Conservation (phyloP, 2,329 filamentous ascomycete species). For the Hortaea werneckii region DNA sequence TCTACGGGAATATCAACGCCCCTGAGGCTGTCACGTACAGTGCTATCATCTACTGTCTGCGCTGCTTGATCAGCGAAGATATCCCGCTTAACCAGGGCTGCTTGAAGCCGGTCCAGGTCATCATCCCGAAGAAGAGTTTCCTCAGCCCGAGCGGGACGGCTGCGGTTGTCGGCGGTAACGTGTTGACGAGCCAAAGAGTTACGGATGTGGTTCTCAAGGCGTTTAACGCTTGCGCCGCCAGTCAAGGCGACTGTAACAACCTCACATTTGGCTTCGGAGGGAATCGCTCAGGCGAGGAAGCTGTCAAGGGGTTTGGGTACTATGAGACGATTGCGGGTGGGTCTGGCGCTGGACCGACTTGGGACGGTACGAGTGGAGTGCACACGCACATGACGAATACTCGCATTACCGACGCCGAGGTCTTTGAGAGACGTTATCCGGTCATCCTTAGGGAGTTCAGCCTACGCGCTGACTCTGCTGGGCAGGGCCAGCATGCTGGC, state of each 20-base stretch:
- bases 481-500: constrained; percentile 55
- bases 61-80: constrained; percentile 67
- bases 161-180: constrained; percentile 75
- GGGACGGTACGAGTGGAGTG: constrained; percentile 66
- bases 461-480: constrained; percentile 53
- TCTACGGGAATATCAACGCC: constrained; percentile 61
- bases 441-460: constrained; percentile 63
- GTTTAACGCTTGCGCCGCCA: constrained; percentile 68
- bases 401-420: constrained; percentile 68
- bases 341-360: constrained; percentile 59
- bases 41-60: constrained; percentile 77
- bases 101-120: constrained; percentile 63
- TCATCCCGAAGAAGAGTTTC: constrained; percentile 62
- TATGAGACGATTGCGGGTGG: constrained; percentile 80
- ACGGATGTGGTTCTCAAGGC: constrained; percentile 76
- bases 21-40: constrained; percentile 73
- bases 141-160: constrained; percentile 66
- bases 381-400: constrained; percentile 80
- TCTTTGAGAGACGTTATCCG: constrained; percentile 68
- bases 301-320: constrained; percentile 72
- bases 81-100: constrained; percentile 85
- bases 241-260: constrained; percentile 75
- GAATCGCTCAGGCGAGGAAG: constrained; percentile 46
- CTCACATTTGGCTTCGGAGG: constrained; percentile 76
- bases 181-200: constrained; percentile 66